Evolutionary conservation across 192 early-diverging fungal species (phyloP).

Genomic region (Spizellomyces punctatus): DNA sequence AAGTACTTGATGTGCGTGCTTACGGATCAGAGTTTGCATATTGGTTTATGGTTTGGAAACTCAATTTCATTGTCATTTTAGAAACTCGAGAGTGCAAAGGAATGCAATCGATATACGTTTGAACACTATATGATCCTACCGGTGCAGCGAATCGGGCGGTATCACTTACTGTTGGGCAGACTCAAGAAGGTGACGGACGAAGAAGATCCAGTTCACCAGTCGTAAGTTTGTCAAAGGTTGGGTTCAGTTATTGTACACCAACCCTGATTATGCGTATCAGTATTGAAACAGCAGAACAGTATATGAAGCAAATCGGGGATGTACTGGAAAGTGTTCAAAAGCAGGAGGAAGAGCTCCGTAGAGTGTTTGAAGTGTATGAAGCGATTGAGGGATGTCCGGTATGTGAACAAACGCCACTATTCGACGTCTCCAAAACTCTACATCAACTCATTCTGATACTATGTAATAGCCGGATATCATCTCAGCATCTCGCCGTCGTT

Average conservation of each 20-base stretch:
- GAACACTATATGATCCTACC: slow-evolving; percentile 37
- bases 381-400: slow-evolving; percentile 32
- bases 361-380: slow-evolving; percentile 23
- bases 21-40: slow-evolving; percentile 1
- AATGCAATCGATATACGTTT: slow-evolving; percentile 30
- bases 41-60: background rate
- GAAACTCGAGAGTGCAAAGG: slow-evolving; percentile 32
- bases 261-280: background rate
- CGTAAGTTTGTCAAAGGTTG: background rate
- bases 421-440: background rate
- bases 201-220: slow-evolving; percentile 23
- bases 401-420: background rate
- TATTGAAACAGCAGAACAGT: slow-evolving; percentile 34
- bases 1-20: slow-evolving; percentile 5
- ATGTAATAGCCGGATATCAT: slow-evolving; percentile 28
- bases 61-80: background rate
- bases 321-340: slow-evolving; percentile 31
- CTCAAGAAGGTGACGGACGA: slow-evolving; percentile 27
- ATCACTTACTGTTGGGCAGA: slow-evolving; percentile 31
- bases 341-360: slow-evolving; percentile 36
- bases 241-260: background rate
- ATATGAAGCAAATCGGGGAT: slow-evolving; percentile 40
- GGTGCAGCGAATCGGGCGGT: slow-evolving; percentile 33
- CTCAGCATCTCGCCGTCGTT: slow-evolving; percentile 26
- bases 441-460: background rate